Conservation (phyloP, 2,329 filamentous ascomycete genomes). For the Dactylellina sp. region DNA sequence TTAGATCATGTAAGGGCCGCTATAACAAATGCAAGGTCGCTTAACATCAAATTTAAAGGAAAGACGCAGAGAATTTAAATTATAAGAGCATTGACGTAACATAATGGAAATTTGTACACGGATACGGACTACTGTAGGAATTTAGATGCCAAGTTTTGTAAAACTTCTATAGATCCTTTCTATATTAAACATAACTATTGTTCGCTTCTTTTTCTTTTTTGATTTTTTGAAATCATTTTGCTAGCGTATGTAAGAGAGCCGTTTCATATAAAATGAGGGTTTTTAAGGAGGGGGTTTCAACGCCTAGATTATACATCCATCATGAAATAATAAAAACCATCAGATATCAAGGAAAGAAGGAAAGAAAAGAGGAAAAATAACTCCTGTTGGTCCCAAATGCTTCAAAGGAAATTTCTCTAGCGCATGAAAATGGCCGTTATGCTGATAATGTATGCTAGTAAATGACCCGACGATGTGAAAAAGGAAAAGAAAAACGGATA, state of each 20-base stretch:
- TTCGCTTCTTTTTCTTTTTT: conserved; percentile 7
- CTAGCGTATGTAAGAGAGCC: neutral
- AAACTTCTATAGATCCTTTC: conserved; percentile 29
- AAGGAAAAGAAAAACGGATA: conserved; percentile 7
- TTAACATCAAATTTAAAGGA: too few relatives aligned
- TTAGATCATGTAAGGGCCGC: too few relatives aligned
- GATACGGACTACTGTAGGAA: too few relatives aligned
- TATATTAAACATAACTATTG: conserved; percentile 6
- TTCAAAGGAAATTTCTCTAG: neutral
- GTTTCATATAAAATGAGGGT: too few relatives aligned
- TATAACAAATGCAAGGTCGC: too few relatives aligned
- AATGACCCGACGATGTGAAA: neutral
- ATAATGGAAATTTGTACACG: too few relatives aligned
- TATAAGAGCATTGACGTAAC: too few relatives aligned
- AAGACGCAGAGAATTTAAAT: too few relatives aligned
- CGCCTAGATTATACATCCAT: conserved; percentile 6
- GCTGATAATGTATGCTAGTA: neutral
- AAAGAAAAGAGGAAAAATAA: conserved; percentile 4
- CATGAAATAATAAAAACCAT: neutral
- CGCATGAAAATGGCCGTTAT: conserved; percentile 1
- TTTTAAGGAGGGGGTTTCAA: neutral
- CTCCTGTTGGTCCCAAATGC: conserved; percentile 18
- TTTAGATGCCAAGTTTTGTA: too few relatives aligned
- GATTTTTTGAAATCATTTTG: too few relatives aligned
- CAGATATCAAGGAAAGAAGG: conserved; percentile 9